Conservation (phyloP, 495 filamentous ascomycete species). For the Hyaloscypha finlandica region DNA sequence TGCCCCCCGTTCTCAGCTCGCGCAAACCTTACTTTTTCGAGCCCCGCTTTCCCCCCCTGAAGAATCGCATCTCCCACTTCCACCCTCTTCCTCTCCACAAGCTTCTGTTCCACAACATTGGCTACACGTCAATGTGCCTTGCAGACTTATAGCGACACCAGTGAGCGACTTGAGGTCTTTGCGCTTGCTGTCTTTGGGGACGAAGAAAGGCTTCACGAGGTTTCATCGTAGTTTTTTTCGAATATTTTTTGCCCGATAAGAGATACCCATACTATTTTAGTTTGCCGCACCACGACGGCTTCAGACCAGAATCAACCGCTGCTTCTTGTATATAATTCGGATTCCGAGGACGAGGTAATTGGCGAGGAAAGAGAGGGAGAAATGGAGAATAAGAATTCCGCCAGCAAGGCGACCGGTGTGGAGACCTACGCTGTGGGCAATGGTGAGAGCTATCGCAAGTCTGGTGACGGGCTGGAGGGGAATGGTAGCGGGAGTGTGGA, state of each 20-base stretch:
- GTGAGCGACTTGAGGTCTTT: conserved; percentile 62
- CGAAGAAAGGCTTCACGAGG: conserved; percentile 53
- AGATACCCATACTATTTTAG: conserved; percentile 9
- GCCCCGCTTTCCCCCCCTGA: conserved; percentile 17
- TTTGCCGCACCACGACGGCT: conserved; percentile 17
- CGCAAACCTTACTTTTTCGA: conserved; percentile 14
- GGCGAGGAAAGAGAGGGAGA: not conserved
- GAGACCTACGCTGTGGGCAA: conserved; percentile 17
- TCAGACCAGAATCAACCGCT: conserved; percentile 21
- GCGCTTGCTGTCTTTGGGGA: conserved; percentile 51
- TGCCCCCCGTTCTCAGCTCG: not conserved
- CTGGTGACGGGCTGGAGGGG: conserved; percentile 19
- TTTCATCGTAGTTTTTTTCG: not conserved
- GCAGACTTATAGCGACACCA: conserved; percentile 26
- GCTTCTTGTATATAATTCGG: conserved; percentile 36
- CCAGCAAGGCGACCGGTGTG: not conserved
- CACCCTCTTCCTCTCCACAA: conserved; percentile 4
- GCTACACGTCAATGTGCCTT: conserved; percentile 23
- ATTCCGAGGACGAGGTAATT: conserved; percentile 16
- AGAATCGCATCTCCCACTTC: not conserved
- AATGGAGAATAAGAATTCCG: conserved; percentile 20
- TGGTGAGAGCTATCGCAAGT: conserved; percentile 27
- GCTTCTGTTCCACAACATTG: conserved; percentile 16
- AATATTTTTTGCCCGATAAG: conserved; percentile 12
- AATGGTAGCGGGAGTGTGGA: conserved; percentile 13